Percentiles rank a stretch among this genome's conserved stretches.
Evolutionary conservation across 768 basidiomycete species (phyloP).

Genomic region (Gloeopeniophorella convolvens): DNA sequence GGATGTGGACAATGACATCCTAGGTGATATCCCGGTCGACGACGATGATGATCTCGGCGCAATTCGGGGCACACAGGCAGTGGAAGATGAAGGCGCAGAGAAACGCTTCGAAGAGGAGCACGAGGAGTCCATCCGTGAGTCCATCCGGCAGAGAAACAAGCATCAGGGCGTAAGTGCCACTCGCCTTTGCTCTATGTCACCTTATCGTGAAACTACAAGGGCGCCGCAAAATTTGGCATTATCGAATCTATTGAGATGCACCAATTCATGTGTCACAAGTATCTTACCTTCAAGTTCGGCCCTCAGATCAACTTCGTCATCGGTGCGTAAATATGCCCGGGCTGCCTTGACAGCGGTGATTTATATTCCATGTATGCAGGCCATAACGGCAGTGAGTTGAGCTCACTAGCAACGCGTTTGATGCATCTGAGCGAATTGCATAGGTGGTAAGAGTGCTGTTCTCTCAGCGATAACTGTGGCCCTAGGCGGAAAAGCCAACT

Average conservation of each 20-base stretch:
- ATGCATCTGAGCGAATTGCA: not conserved
- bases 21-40: conserved; percentile 16
- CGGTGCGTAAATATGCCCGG: conserved; percentile 41
- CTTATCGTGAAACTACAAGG: too few species aligned
- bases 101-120: conserved; percentile 59
- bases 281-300: conserved; percentile 77
- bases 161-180: conserved; percentile 40
- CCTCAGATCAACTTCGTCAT: conserved; percentile 98
- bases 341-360: too few species aligned
- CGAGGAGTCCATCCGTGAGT: conserved; percentile 47
- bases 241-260: conserved; percentile 81
- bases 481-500: conserved; percentile 87
- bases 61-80: conserved; percentile 11
- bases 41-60: conserved; percentile 21
- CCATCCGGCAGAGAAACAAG: conserved; percentile 39
- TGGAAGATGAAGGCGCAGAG: conserved; percentile 48
- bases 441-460: conserved; percentile 94
- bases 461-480: conserved; percentile 90
- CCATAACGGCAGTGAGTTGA: conserved; percentile 81
- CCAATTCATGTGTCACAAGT: conserved; percentile 96
- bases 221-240: conserved; percentile 79
- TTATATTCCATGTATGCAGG: too few species aligned
- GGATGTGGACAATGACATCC: conserved; percentile 14
- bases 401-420: not conserved
- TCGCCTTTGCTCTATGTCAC: conserved; percentile 1